Evolutionary conservation across 2,329 filamentous ascomycete genomes (phyloP), one percentile per base, ranked within the genome.

Genomic region (Penicillium fuscoglaucum): DNA sequence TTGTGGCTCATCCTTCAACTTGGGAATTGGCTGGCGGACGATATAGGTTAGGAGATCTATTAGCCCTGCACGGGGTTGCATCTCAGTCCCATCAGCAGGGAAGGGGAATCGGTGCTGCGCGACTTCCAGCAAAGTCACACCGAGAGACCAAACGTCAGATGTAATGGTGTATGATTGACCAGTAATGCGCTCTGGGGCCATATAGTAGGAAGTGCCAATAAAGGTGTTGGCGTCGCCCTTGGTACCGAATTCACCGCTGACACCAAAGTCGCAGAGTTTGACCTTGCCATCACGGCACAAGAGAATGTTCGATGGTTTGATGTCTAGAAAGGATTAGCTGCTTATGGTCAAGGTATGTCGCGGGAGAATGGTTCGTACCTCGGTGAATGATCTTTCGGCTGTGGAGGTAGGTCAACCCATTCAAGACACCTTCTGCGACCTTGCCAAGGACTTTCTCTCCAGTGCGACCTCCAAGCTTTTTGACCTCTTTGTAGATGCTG

Each of bases 141-240:
- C 95, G 8, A 96, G 88, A 43, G 93, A 97, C 95, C 95, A 99
- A 57, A 99, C 95, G 68, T 99, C 95, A 8, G 92, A 96, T 2
- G 93, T 99, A 75, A 99, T 99, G 61, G 93, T 99, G 77, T 99
- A 99, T 50, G 90, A 93, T 79, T 98, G 91, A 58, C 95, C 95
- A 1, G 95, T 97, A 74, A 99, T 99, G 52, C 95, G 89, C 76
- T 99, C 95, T 0, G 95, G 95, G 4, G 95, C 95, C 95, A 99
- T 99, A 81, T 99, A 99, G 75, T 98, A 99, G 61, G 91, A 96
- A 13, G 95, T 99, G 63, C 95, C 95, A 72, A 99, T 99, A 72
- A 99, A 99, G 0, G 95, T 99, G 75, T 98, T 97, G 64, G 95
- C 95, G 74, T 98, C 95, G 54, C 95, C 95, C 76, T 99, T 98